Evolutionary conservation across 192 early-diverging fungal genomes (phyloP).

Genomic region (Lunasporangiospora selenospora): DNA sequence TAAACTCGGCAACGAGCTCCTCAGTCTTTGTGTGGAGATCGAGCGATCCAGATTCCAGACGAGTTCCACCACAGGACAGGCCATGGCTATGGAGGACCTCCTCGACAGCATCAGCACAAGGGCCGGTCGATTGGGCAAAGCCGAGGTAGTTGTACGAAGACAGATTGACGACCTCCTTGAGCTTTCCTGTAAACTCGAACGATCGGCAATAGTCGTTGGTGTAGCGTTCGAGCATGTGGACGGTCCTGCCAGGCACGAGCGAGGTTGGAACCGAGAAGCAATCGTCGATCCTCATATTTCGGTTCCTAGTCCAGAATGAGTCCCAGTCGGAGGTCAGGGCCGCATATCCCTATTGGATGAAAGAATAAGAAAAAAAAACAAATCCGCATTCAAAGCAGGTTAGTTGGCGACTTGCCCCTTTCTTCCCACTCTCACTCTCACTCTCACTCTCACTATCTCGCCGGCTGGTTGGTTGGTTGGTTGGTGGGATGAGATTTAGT

Average conservation of each 20-base stretch:
- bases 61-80: no score
- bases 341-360: conserved; percentile 84
- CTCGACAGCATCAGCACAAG: conserved; percentile 91
- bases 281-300: conserved; percentile 79
- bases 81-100: conserved; percentile 69
- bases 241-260: conserved; percentile 82
- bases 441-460: no score
- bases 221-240: conserved; percentile 79
- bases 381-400: no score
- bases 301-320: conserved; percentile 90
- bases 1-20: conserved; percentile 80
- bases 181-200: conserved; percentile 79
- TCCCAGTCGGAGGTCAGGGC: conserved; percentile 93
- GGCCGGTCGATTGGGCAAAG: conserved; percentile 87
- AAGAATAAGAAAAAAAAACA: no score
- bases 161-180: conserved; percentile 79
- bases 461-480: no score
- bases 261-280: conserved; percentile 92
- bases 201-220: conserved; percentile 79
- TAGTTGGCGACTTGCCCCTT: no score
- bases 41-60: no score
- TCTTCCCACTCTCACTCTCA: no score
- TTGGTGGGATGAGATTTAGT: no score
- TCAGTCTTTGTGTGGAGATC: conserved; percentile 80
- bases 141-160: conserved; percentile 96